Conservation (phyloP, 2,329 filamentous ascomycete genomes). For the Venturia nashicola region DNA sequence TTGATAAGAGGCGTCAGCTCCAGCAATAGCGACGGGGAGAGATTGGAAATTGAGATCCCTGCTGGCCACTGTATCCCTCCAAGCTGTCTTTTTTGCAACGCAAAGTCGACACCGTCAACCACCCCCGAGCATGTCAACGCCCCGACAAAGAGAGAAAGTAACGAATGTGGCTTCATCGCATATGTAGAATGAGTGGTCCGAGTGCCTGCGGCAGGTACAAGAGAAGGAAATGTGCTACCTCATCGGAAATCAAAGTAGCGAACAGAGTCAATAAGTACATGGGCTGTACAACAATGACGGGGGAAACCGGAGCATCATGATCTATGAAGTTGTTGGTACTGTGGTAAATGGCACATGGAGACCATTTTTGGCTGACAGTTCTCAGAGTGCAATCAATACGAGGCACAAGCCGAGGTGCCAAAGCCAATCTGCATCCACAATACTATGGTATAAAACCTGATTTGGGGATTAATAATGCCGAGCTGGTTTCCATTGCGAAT, state of each 20-base stretch:
- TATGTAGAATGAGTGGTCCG: background rate
- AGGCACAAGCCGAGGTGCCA: background rate
- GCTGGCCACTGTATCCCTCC: background rate
- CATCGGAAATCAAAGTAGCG: background rate
- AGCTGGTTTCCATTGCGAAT: background rate
- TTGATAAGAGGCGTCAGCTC: background rate
- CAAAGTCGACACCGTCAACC: background rate
- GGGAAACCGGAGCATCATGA: background rate
- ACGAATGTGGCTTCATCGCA: background rate
- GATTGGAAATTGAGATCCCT: background rate
- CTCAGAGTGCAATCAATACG: background rate
- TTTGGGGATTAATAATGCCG: background rate
- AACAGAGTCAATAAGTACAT: background rate
- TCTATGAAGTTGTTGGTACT: background rate
- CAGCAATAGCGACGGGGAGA: background rate
- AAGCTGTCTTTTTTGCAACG: background rate
- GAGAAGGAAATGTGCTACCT: background rate
- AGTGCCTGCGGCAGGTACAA: background rate
- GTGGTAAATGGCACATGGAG: background rate
- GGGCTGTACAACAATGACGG: background rate
- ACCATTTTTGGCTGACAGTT: background rate
- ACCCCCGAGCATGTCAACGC: background rate
- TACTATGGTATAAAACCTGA: background rate
- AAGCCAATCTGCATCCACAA: background rate
- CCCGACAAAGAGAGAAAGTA: background rate